phyloP scores from a whole-genome alignment of 192 early-diverging fungal genomes.

The Coemansia sp. region DNA sequence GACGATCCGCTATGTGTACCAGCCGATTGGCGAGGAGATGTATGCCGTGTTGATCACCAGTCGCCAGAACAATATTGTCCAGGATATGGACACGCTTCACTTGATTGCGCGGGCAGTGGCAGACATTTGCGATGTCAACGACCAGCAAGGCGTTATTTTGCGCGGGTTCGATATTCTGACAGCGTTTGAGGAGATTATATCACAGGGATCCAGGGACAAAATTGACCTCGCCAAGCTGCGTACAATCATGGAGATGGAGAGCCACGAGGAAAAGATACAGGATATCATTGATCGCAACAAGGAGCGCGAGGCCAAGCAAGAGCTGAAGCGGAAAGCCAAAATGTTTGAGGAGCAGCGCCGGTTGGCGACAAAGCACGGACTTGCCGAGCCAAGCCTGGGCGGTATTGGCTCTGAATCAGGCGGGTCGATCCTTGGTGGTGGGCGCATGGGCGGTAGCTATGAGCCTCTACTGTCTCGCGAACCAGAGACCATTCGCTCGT shows the following conservation, averaged over 20 bases:
- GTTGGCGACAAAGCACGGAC: conserved; percentile 66
- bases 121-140: conserved; percentile 82
- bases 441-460: conserved; percentile 53
- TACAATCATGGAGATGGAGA: conserved; percentile 96
- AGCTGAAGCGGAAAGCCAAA: conserved; percentile 89
- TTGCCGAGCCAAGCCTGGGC: conserved; percentile 44
- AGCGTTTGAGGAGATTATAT: conserved; percentile 96
- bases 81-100: conserved; percentile 97
- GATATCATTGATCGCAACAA: conserved; percentile 94
- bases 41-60: conserved; percentile 97
- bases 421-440: conserved; percentile 58
- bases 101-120: conserved; percentile 90
- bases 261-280: conserved; percentile 96
- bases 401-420: conserved; percentile 61
- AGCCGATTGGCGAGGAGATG: conserved; percentile 90
- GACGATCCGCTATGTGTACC: conserved; percentile 96
- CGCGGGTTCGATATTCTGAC: conserved; percentile 88
- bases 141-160: conserved; percentile 83
- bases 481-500: conserved; percentile 41
- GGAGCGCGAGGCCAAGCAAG: conserved; percentile 96
- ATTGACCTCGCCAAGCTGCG: conserved; percentile 89
- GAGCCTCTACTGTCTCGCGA: conserved; percentile 46
- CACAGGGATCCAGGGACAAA: conserved; percentile 89
- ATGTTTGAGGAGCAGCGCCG: conserved; percentile 88
- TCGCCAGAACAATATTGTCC: conserved; percentile 94